Evolutionary conservation across 495 filamentous ascomycete species (phyloP).

Genomic region (Daldinia bambusicola): DNA sequence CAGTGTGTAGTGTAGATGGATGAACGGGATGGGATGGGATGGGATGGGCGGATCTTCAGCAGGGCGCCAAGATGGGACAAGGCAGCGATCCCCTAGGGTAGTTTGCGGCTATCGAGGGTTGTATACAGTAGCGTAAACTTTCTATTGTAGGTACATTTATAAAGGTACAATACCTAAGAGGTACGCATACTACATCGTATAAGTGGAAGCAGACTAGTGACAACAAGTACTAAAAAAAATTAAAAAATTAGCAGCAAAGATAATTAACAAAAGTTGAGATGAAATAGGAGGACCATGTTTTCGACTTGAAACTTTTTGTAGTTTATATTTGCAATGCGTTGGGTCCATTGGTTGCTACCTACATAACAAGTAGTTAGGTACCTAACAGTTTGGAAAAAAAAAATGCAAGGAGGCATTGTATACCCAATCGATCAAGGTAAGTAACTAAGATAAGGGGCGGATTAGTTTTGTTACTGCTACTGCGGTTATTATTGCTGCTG

Average conservation of each 20-base stretch:
- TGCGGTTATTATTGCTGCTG: background rate
- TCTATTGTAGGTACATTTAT: conserved; percentile 5
- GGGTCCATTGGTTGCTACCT: too few species aligned
- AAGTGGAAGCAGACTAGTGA: too few species aligned
- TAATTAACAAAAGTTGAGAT: too few species aligned
- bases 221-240: too few species aligned
- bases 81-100: conserved; percentile 20
- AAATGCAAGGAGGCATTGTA: background rate
- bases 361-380: too few species aligned
- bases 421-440: conserved; percentile 7
- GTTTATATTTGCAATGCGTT: too few species aligned
- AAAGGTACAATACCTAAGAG: too few species aligned
- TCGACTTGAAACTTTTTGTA: too few species aligned
- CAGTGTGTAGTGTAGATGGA: background rate
- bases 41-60: conserved; percentile 40
- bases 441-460: conserved; percentile 4
- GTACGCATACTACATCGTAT: too few species aligned
- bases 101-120: conserved; percentile 31
- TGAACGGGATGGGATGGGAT: conserved; percentile 17
- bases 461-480: background rate
- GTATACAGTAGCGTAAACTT: conserved; percentile 9
- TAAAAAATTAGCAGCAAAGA: too few species aligned
- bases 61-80: conserved; percentile 34
- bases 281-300: too few species aligned
- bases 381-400: background rate